These are phyloP conservation scores for Microcera coccophila DNA, from an alignment of 2,329 filamentous ascomycete species.

Conservation along the genomic window DNA sequence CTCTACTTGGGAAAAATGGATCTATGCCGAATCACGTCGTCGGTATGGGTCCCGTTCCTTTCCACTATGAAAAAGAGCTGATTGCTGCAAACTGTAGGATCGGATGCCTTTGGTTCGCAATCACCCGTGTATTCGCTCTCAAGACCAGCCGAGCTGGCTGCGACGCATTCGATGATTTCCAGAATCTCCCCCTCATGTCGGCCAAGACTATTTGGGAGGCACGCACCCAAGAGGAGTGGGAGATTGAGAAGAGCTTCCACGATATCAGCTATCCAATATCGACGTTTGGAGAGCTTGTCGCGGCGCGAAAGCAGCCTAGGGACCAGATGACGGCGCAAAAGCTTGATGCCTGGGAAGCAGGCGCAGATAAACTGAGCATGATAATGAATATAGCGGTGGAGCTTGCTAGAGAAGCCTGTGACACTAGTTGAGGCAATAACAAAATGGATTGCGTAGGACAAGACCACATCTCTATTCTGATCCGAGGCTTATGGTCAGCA, in stretches of 20 bases:
- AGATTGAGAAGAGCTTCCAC: conserved; percentile 19
- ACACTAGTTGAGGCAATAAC: no score
- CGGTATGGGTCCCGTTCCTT: conserved; percentile 7
- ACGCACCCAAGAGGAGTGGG: conserved; percentile 22
- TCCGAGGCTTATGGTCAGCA: no score
- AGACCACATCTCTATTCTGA: no score
- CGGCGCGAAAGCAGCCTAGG: neutral
- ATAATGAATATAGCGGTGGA: conserved; percentile 24
- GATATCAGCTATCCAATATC: conserved; percentile 8
- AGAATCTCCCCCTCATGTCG: conserved; percentile 16
- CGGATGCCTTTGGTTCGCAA: conserved; percentile 23
- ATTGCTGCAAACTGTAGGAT: conserved; percentile 9
- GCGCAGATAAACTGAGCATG: conserved; percentile 20
- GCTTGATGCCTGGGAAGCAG: conserved; percentile 24
- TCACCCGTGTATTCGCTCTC: conserved; percentile 21
- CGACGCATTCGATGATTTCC: conserved; percentile 4
- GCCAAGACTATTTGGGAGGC: conserved; percentile 25
- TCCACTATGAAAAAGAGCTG: neutral
- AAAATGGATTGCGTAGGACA: no score
- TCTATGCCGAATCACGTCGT: conserved; percentile 30
- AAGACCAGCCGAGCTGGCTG: conserved; percentile 10
- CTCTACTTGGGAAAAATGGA: conserved; percentile 28
- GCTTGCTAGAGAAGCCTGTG: conserved; percentile 5
- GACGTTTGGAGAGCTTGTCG: conserved; percentile 19
- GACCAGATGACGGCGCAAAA: conserved; percentile 8